phyloP scores from a whole-genome alignment of 192 early-diverging fungal species.

The Backusella tuberculispora region DNA sequence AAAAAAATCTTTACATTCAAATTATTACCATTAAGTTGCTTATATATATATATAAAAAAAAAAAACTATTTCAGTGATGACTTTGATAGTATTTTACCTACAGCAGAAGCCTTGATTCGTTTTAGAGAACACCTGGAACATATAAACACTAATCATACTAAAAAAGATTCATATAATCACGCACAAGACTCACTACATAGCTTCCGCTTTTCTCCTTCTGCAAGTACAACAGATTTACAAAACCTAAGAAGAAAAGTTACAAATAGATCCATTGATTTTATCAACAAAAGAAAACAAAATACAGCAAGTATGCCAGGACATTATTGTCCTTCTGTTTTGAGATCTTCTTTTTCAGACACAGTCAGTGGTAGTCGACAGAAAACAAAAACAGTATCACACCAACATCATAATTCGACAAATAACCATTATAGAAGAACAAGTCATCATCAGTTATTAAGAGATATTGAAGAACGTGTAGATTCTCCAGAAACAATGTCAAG shows the following conservation, averaged over 20 bases:
- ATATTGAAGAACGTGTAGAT: neutral
- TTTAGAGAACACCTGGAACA: constrained; percentile 2
- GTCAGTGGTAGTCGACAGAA: neutral
- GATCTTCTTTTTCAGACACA: neutral
- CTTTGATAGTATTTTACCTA: constrained; percentile 16
- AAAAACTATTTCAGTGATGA: neutral
- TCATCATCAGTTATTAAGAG: constrained; percentile 1
- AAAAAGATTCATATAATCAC: constrained; percentile 3
- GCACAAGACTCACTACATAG: constrained; percentile 22
- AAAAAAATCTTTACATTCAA: neutral
- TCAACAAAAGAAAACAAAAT: neutral
- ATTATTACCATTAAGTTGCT: neutral
- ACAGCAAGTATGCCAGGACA: constrained; percentile 7
- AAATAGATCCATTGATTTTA: constrained; percentile 5
- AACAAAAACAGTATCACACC: neutral
- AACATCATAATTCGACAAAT: neutral
- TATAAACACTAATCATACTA: neutral
- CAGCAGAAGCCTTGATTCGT: constrained; percentile 18
- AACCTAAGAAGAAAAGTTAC: neutral
- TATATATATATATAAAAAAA: too few relatives aligned
- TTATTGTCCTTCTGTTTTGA: neutral
- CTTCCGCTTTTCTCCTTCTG: constrained; percentile 15
- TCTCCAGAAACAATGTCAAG: constrained; percentile 11
- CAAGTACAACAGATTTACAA: neutral
- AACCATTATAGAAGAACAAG: neutral